Evolutionary conservation across 495 filamentous ascomycete genomes (phyloP).

Genomic region (Staphylotrichum longicolle): DNA sequence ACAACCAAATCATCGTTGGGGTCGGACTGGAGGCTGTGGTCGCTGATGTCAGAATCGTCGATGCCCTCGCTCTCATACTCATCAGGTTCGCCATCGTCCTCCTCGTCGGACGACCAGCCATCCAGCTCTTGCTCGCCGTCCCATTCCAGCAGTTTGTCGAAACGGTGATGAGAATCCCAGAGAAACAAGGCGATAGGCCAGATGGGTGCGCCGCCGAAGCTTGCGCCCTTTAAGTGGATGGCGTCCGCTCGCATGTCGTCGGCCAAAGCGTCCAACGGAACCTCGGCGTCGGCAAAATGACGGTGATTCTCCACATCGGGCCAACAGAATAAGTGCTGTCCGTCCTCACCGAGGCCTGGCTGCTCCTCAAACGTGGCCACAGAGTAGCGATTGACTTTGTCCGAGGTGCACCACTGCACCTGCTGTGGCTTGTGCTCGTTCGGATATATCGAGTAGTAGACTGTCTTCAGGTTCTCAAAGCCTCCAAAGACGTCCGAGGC

Average conservation of each 20-base stretch:
- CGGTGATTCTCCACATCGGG: slow-evolving; percentile 27
- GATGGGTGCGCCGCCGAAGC: slow-evolving; percentile 7
- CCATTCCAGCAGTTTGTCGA: slow-evolving; percentile 17
- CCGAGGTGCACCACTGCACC: slow-evolving; percentile 34
- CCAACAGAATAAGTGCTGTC: slow-evolving; percentile 37
- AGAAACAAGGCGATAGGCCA: slow-evolving; percentile 35
- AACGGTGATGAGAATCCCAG: slow-evolving; percentile 2
- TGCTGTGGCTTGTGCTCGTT: not conserved
- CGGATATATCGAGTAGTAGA: slow-evolving; percentile 19
- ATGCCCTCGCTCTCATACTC: slow-evolving; percentile 38
- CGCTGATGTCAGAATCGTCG: slow-evolving; percentile 29
- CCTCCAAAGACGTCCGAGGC: not conserved
- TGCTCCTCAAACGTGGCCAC: slow-evolving; percentile 22
- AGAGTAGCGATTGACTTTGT: slow-evolving; percentile 23
- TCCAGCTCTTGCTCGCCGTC: slow-evolving; percentile 5
- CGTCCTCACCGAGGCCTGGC: slow-evolving; percentile 13
- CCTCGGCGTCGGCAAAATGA: slow-evolving; percentile 17
- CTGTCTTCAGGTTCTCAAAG: slow-evolving; percentile 21
- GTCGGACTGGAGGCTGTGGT: slow-evolving; percentile 3
- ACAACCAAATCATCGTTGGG: slow-evolving; percentile 28
- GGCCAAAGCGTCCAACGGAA: not conserved
- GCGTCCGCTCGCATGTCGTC: not conserved
- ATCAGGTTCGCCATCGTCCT: slow-evolving; percentile 17
- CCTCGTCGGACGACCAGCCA: slow-evolving; percentile 9
- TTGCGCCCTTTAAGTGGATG: not conserved